Evolutionary conservation across 805 yeast genomes (phyloP).

Genomic region (Saccharomycopsis fibuligera): DNA sequence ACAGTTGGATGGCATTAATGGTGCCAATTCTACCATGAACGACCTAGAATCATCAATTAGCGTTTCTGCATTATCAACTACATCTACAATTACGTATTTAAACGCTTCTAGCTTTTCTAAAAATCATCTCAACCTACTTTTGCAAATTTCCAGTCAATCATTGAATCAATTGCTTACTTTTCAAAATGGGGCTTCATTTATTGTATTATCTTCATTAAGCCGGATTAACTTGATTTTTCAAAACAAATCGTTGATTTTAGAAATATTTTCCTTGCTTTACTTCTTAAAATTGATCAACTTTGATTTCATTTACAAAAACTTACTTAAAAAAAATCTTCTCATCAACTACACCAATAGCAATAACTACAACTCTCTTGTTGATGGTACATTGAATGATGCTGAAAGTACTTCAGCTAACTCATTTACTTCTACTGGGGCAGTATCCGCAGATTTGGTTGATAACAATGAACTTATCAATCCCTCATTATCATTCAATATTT

Average conservation of each 20-base stretch:
- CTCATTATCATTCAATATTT: constrained; percentile 14
- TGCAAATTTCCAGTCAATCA: constrained; percentile 20
- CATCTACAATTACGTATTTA: constrained; percentile 3
- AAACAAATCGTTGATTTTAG: constrained; percentile 50
- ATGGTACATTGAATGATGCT: not conserved
- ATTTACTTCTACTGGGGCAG: not conserved
- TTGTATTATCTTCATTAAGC: constrained; percentile 44
- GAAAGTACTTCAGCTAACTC: constrained; percentile 1
- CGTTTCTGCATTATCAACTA: not conserved
- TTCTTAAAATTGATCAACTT: constrained; percentile 39
- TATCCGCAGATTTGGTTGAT: constrained; percentile 3
- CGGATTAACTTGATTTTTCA: constrained; percentile 45
- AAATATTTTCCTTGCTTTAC: constrained; percentile 55
- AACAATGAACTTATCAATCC: constrained; percentile 15
- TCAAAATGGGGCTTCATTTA: constrained; percentile 52
- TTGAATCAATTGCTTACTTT: constrained; percentile 28
- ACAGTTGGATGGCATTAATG: not conserved
- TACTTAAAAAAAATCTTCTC: constrained; percentile 44
- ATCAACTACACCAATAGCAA: constrained; percentile 27
- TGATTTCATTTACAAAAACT: constrained; percentile 34
- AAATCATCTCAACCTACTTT: not conserved
- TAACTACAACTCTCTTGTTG: constrained; percentile 1
- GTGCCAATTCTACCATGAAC: not conserved
- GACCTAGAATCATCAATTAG: not conserved
- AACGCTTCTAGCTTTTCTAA: not conserved